Base-by-base conservation (phyloP, 768 basidiomycete genomes). In the Boletus vermiculosoides region DNA sequence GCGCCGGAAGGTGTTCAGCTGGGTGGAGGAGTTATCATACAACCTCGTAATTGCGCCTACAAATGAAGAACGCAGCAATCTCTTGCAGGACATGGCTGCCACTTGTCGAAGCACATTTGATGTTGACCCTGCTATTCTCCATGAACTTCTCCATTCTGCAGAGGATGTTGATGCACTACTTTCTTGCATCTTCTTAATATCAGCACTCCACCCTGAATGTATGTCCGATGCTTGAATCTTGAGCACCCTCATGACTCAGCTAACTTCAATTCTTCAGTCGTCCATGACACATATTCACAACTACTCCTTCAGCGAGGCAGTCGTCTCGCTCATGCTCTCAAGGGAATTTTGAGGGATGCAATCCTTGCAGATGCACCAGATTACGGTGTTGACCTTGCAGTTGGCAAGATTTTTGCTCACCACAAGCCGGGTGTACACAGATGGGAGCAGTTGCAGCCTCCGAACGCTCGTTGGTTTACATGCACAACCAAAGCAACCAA, bases 121-220 rank as follows among this genome's bases (percentile, higher is more conserved):
- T 4, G 42, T 44, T 23, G 23, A 44, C 22, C 13, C 15, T 3
- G 13, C 23, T 44, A 44, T 22, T 44, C 15, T 23, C 23, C 6
- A 5, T 22, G 11, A 22, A 22, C 20, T 42, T 12, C 23, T 42
- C 41, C 41, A 23, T 42, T 42, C 41, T 23, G 41, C 41, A 15
- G 41, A 23, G 41, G 41, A 42, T 10, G 22, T 42, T 10, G 13
- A 23, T 23, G 22, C 22, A 0, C 0, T 23, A 0, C 58, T 65
- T 13, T 61, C 70, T 25, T 71, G 71, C 33, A 47, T 60, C 5
- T 56, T 74, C 51, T 52, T 64, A 1, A 53, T 71, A 4, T 45
- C 55, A 22, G 60, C 63, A 30, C 62, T 66, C 42, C 48, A 34
- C 6, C 60, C 63, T 0, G 4, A 30, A 4, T 1, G 59, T 45